Percentiles rank a stretch among this genome's conserved stretches.
phyloP scores from a whole-genome alignment of 345 rosid genomes.

The Citrus australasica region DNA sequence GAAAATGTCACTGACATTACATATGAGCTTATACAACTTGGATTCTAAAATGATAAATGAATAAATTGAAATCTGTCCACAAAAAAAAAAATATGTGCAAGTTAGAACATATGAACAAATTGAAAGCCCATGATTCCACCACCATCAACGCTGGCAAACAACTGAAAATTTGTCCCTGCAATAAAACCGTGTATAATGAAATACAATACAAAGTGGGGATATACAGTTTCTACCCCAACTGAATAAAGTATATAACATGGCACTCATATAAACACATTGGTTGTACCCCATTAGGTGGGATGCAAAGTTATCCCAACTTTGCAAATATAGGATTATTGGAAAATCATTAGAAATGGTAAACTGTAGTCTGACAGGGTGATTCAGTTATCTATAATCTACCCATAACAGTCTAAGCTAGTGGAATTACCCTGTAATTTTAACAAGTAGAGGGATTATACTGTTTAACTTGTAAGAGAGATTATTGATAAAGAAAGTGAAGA shows the following conservation, averaged over 20 bases:
- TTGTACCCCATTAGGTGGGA: neutral
- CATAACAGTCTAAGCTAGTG: neutral
- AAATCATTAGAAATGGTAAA: neutral
- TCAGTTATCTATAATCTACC: neutral
- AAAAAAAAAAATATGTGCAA: neutral
- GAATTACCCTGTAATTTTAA: neutral
- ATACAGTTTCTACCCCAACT: neutral
- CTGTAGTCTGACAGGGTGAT: neutral
- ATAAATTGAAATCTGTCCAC: neutral
- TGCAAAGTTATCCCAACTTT: no score
- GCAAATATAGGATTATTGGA: neutral
- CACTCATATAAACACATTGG: neutral
- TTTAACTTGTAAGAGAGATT: neutral
- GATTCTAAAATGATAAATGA: neutral
- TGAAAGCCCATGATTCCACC: conserved; percentile 1
- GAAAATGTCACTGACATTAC: neutral
- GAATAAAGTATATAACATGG: neutral
- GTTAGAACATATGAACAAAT: neutral
- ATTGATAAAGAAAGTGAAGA: no score
- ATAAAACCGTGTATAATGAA: neutral
- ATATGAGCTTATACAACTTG: neutral
- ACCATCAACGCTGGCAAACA: neutral
- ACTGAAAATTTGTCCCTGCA: neutral
- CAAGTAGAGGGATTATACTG: neutral
- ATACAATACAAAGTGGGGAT: no score